These are phyloP conservation scores for Leccinum glutinopallens DNA, from an alignment of 1,284 basidiomycete species.

Conservation along the genomic window DNA sequence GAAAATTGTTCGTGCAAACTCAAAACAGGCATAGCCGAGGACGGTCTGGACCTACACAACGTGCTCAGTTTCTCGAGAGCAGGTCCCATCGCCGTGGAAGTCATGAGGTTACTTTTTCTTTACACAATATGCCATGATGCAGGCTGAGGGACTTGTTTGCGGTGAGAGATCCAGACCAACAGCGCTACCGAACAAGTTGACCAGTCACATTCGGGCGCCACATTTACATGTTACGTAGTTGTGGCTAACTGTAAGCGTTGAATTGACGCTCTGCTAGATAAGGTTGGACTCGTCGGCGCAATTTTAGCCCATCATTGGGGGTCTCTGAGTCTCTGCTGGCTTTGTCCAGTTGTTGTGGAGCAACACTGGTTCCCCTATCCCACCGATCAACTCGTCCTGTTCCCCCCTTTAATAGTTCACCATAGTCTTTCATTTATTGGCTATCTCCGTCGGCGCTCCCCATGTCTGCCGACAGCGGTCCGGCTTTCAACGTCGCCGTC, in stretches of 20 bases:
- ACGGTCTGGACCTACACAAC: not conserved
- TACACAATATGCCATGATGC: not conserved
- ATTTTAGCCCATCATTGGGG: not conserved
- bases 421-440: not conserved
- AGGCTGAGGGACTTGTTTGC: not conserved
- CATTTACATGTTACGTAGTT: not conserved
- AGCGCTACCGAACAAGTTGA: not conserved
- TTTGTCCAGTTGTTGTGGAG: not conserved
- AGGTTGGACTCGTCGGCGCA: not conserved
- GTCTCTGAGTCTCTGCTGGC: not conserved
- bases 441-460: not conserved
- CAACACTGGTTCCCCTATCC: not conserved
- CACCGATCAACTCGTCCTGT: not conserved
- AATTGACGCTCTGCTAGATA: not conserved
- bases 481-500: slow-evolving; percentile 3
- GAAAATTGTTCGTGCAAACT: not conserved
- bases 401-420: not conserved
- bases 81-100: not conserved
- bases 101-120: not conserved
- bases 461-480: not conserved
- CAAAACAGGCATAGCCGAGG: not conserved
- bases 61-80: not conserved
- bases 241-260: not conserved
- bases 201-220: not conserved
- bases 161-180: not conserved